phyloP scores from a whole-genome alignment of 2,329 filamentous ascomycete species.

The Onygena corvina region DNA sequence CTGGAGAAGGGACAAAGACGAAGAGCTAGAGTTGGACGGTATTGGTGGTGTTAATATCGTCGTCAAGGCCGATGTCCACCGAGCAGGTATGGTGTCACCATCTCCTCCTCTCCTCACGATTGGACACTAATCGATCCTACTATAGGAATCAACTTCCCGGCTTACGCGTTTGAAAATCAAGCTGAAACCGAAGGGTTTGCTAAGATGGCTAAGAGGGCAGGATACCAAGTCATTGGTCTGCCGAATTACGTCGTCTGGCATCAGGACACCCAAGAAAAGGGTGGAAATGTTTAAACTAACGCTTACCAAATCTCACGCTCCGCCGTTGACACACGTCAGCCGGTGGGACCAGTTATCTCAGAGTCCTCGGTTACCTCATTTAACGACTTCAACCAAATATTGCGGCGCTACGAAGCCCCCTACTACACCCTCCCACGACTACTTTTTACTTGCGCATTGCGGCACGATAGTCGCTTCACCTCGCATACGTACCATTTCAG shows the following conservation, averaged over 20 bases:
- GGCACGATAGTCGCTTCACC: background rate
- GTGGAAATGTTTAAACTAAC: slow-evolving; percentile 51
- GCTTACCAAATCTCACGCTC: background rate
- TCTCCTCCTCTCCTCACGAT: background rate
- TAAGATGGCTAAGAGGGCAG: slow-evolving; percentile 94
- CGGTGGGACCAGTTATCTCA: too few relatives aligned
- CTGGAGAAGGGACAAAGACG: slow-evolving; percentile 81
- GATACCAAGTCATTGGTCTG: slow-evolving; percentile 80
- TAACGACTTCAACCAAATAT: background rate
- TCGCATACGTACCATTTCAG: background rate
- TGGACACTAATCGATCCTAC: slow-evolving; percentile 18
- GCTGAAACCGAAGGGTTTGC: slow-evolving; percentile 98
- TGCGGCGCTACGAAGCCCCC: background rate
- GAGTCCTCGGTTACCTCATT: background rate
- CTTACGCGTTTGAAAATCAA: slow-evolving; percentile 95
- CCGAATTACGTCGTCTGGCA: slow-evolving; percentile 99
- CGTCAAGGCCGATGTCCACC: slow-evolving; percentile 94
- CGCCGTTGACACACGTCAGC: background rate
- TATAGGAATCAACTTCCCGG: slow-evolving; percentile 89
- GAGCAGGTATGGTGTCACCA: slow-evolving; percentile 54
- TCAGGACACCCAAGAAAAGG: slow-evolving; percentile 90
- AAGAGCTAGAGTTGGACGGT: slow-evolving; percentile 84
- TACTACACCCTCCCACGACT: background rate
- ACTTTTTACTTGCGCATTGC: background rate
- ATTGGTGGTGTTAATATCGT: slow-evolving; percentile 96